These are phyloP conservation scores for Dothistroma septosporum DNA, from an alignment of 2,329 filamentous ascomycete species.

Conservation along the genomic window DNA sequence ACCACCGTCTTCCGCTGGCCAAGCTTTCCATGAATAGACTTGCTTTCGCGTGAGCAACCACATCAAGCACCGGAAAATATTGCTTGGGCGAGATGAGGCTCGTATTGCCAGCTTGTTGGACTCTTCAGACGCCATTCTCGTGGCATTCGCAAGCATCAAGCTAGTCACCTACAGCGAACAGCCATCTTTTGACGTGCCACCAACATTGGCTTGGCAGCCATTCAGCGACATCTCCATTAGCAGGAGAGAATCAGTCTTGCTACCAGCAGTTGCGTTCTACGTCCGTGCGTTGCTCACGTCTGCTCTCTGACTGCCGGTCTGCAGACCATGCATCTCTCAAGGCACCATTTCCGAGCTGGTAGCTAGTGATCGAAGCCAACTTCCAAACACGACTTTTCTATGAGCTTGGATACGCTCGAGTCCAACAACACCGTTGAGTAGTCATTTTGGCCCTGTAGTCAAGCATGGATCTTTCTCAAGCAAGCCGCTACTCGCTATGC, in stretches of 20 bases:
- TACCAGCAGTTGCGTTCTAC: too few species aligned
- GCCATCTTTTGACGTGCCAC: neutral
- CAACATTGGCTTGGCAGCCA: neutral
- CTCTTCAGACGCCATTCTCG: conserved; percentile 34
- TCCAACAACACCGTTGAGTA: too few species aligned
- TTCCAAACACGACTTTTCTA: too few species aligned
- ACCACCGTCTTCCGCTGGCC: neutral
- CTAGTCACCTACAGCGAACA: neutral
- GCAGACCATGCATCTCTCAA: too few species aligned
- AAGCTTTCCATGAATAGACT: neutral
- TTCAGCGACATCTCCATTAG: too few species aligned
- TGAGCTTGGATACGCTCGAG: too few species aligned
- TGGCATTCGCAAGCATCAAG: conserved; percentile 47
- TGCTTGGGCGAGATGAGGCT: neutral
- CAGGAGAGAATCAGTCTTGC: too few species aligned
- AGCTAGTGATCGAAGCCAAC: too few species aligned
- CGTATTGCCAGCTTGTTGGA: neutral
- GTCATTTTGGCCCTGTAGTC: too few species aligned
- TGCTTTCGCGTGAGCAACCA: neutral
- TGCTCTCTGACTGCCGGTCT: too few species aligned
- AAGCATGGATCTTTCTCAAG: neutral
- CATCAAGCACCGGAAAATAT: neutral
- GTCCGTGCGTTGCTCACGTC: too few species aligned
- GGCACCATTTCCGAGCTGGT: too few species aligned
- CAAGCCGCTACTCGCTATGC: neutral